Base-by-base conservation (phyloP, 805 yeast genomes). In the Danielozyma ontarioensis region DNA sequence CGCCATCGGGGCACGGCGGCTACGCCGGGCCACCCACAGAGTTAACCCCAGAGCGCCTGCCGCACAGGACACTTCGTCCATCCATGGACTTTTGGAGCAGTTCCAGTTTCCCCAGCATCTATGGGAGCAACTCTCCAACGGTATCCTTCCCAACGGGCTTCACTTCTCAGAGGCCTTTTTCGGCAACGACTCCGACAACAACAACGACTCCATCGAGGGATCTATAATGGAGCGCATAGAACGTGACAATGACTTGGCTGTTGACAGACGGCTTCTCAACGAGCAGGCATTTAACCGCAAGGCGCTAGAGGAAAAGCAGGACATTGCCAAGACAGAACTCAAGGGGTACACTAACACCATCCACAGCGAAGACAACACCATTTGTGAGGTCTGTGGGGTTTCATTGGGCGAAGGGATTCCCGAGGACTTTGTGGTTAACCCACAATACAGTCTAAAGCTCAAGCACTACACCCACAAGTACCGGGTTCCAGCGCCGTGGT, bases 401-500 rank as follows among this genome's bases (percentile, higher is more conserved):
- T 70, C 64, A 3, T 58, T 87, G n/a, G 93, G 93, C 3, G 74
- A 68, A 30, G 95, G 95, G 0, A 73, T 83, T 4, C 83, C 87
- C 0, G 61, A 50, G 1, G 74, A 66, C 13, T 75, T 71, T 41
- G 48, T 49, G 29, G 63, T 74, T 34, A 51, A 62, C 40, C 28
- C 48, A 1, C 36, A 46, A 24, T 64, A 55, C 38, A 48, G 61
- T 53, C 43, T 51, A 22, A 40, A 51, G 19, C 41, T 57, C 4
- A 53, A 42, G 27, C 31, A 48, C 25, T 55, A 53, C 35, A 50
- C 51, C 19, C 32, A 47, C 17, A 45, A 48, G 34, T 52, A 44
- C 31, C 47, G 51, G 10, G 62, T 68, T n/a, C 63, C 50, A 15
- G 83, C 89, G 2, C 90, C 93, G 2, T 83, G 81, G 72, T 81